Base-by-base conservation (phyloP, 2,329 filamentous ascomycete species). In the Uncinocarpus reesii region DNA sequence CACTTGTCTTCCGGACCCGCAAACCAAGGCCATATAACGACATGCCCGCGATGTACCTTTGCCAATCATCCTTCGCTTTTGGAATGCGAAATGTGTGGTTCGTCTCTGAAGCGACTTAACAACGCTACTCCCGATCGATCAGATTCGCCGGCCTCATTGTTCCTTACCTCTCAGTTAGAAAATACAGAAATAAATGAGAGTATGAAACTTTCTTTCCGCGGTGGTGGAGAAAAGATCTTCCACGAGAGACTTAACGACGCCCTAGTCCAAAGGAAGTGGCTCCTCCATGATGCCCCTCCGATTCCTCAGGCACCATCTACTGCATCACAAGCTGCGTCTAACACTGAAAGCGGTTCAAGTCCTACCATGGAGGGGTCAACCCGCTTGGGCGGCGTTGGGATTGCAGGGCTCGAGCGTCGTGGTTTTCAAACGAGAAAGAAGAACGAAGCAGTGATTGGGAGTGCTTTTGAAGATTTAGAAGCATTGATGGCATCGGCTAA, bases 401-500 rank as follows among this genome's bases (percentile, higher is more conserved):
- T 98, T 57, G 90, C 90, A 7, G 90, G 89, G 0, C 75, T 98
- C 1, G 92, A 98, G 64, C 83, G 87, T 58, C 80, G 88, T 53
- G 86, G 87, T 0, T 68, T 90, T 4, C 86, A 89, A 57, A 79
- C 88, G 60, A 83, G 87, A 49, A 90, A 86, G 68, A 95, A 94
- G 64, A 96, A 95, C 58, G 88, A 95, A 65, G 69, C 87, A 7
- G 82, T 95, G 42, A 95, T 98, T 55, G 90, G 90, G 21, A 88
- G 79, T 55, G 89, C 92, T 0, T 98, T 98, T 59, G 90, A 95
- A 62, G 92, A 98, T 60, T 77, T 98, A 0, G 90, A 96, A 62
- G 89, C 92, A 2, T 74, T 98, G 31, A 98, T 96, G 90, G 87
- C 89, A 2, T 95, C 90, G 2, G 92, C 92, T 4, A 95, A 96